Evolutionary conservation across 2,329 filamentous ascomycete species (phyloP).

Genomic region (Pestalotiopsis sp.): DNA sequence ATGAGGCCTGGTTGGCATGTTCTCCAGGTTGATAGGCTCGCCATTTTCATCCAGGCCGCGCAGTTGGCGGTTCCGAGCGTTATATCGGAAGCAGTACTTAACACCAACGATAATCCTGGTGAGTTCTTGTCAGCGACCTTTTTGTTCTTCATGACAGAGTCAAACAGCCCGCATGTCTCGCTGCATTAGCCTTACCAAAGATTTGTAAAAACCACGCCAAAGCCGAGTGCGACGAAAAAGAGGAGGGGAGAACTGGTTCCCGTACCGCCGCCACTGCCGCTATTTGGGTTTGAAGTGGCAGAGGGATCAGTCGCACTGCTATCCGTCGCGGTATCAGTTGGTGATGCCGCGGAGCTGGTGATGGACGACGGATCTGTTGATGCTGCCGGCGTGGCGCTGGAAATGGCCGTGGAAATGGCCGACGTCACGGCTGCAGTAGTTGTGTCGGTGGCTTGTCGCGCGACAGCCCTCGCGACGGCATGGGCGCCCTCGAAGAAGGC

Average conservation of each 20-base stretch:
- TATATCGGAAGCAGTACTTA: constrained; percentile 99
- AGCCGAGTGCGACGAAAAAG: constrained; percentile 95
- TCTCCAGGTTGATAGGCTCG: constrained; percentile 84
- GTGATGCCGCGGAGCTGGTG: constrained; percentile 11
- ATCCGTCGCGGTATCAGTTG: constrained; percentile 9
- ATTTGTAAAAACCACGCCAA: constrained; percentile 98
- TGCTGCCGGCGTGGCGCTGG: constrained; percentile 6
- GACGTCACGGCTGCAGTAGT: constrained; percentile 13
- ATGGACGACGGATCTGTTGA: constrained; percentile 2
- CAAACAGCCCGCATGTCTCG: background rate
- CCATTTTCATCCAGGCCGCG: constrained; percentile 74
- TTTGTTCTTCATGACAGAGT: constrained; percentile 16
- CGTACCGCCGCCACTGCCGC: constrained; percentile 42
- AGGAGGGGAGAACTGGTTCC: constrained; percentile 72
- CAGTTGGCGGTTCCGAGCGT: constrained; percentile 84
- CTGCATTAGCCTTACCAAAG: constrained; percentile 71
- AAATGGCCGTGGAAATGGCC: constrained; percentile 9
- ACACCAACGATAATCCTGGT: constrained; percentile 97
- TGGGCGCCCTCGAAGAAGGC: constrained; percentile 38
- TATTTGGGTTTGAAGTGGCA: constrained; percentile 17
- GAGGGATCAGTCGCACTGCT: constrained; percentile 18
- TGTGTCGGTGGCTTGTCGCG: constrained; percentile 27
- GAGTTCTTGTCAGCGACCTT: constrained; percentile 23
- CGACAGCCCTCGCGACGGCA: constrained; percentile 38
- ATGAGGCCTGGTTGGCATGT: constrained; percentile 79